Conservation (phyloP, 2,329 filamentous ascomycete genomes). For the Apiospora phragmitis region DNA sequence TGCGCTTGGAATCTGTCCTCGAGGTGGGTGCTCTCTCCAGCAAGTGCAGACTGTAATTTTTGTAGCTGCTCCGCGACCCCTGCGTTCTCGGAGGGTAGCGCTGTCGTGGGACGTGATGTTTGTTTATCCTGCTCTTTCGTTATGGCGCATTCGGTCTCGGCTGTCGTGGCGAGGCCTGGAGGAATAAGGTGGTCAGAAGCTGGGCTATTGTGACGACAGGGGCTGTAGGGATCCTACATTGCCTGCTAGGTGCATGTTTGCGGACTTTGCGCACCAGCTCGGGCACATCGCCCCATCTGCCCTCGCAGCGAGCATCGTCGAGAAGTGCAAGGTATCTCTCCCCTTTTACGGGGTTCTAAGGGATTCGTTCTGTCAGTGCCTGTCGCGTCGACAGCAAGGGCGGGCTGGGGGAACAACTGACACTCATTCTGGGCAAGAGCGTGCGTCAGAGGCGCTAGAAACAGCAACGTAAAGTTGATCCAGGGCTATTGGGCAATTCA, state of each 20-base stretch:
- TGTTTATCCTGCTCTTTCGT: constrained; percentile 53
- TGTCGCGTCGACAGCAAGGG: neutral
- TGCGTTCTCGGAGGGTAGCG: constrained; percentile 43
- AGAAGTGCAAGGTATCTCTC: constrained; percentile 79
- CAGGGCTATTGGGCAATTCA: neutral
- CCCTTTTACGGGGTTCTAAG: constrained; percentile 69
- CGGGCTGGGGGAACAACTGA: neutral
- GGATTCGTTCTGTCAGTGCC: neutral
- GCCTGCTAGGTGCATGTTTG: constrained; percentile 85
- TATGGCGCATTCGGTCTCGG: constrained; percentile 68
- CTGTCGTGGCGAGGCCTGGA: constrained; percentile 69
- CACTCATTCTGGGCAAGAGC: constrained; percentile 9
- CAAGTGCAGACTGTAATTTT: constrained; percentile 56
- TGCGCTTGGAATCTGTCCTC: constrained; percentile 75
- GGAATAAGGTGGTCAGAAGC: neutral
- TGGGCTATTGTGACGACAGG: constrained; percentile 18
- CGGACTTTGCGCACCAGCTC: constrained; percentile 91
- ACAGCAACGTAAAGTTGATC: constrained; percentile 1
- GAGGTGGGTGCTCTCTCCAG: constrained; percentile 51
- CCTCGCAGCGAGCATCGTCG: constrained; percentile 84
- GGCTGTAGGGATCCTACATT: constrained; percentile 61
- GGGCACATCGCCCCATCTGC: constrained; percentile 81
- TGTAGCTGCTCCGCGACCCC: constrained; percentile 48
- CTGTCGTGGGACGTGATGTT: constrained; percentile 41
- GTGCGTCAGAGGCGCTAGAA: constrained; percentile 8